Evolutionary conservation across 2,329 filamentous ascomycete species (phyloP), one percentile per base, ranked within the genome.

Genomic region (Cladosporium sp.): DNA sequence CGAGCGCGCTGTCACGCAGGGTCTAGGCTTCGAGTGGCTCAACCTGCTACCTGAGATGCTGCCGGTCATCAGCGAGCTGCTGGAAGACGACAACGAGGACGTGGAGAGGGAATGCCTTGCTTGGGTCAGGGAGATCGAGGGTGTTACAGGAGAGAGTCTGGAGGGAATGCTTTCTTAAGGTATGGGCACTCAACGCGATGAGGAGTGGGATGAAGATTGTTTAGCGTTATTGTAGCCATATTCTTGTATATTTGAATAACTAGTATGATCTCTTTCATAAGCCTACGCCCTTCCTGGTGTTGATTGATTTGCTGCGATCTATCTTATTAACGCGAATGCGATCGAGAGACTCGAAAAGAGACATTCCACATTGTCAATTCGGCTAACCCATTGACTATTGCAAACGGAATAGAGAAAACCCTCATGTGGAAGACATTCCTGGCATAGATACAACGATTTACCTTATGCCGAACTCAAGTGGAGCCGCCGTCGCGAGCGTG

Each of bases 71-170:
- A 95, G 89, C 64, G 93, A 98, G 74, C 70, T 95, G 64, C 86
- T 95, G 73, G 93, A 98, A 67, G 93, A 98, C 68, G 93, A 97
- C 61, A 91, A 97, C 66, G 93, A 97, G 73, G 78, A 80, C 28
- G 92, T 98, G 19, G 93, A 98, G 74, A 77, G 83, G 65, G 91
- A 95, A 75, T 92, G 90, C 35, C 81, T 91, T 66, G 78, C 83
- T 63, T 96, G 93, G 92, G 93, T 97, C 62, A 81, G 85, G 66
- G 84, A 84, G 71, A 95, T 98, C 66, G 92, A 97, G 72, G 84
- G 81, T 43, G 86, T 95, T 31, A 73, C 97, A 49, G 93, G 93
- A 4, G 92, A 97, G 77, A 90, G 86, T 63, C 72, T 97, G 66
- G 89, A 95, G 70, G 83, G 85, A 48, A 96, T 96, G 92, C 77